Evolutionary conservation across 768 basidiomycete species (phyloP).

Genomic region (Auricularia cornea): DNA sequence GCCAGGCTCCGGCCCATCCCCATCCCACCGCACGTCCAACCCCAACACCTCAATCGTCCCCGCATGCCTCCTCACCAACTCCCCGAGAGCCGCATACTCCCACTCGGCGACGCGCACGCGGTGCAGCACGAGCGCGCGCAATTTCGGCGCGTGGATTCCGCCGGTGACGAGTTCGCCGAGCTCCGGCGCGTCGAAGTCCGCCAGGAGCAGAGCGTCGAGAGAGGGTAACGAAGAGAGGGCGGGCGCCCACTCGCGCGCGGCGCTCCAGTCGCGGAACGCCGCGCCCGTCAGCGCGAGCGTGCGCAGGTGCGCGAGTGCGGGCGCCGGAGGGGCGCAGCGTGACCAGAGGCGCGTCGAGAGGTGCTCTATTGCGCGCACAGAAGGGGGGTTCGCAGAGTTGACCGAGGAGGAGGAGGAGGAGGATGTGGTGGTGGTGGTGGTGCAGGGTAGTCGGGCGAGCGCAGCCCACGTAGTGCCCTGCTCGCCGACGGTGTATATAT

Average conservation of each 20-base stretch:
- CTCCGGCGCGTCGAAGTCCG: neutral
- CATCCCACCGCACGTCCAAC: neutral
- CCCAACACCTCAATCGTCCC: neutral
- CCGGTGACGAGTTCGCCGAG: neutral
- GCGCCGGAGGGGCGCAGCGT: neutral
- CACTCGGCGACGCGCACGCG: neutral
- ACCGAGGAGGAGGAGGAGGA: too few relatives aligned
- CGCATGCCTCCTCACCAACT: neutral
- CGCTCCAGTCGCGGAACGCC: neutral
- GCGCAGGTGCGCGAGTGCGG: neutral
- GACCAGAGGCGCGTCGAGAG: neutral
- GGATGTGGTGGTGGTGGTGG: too few relatives aligned
- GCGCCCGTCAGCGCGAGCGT: neutral
- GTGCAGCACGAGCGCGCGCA: neutral
- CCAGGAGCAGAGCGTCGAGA: neutral
- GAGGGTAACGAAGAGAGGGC: neutral
- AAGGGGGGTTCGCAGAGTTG: neutral
- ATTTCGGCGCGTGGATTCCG: neutral
- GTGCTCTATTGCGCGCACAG: neutral
- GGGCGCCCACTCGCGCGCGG: neutral
- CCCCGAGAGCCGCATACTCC: neutral
- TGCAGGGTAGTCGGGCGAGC: neutral
- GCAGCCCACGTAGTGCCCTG: neutral
- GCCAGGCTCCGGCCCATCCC: neutral
- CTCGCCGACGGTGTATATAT: neutral